These are phyloP conservation scores for Monosporascus ibericus DNA, from an alignment of 2,329 filamentous ascomycete genomes.

Conservation along the genomic window DNA sequence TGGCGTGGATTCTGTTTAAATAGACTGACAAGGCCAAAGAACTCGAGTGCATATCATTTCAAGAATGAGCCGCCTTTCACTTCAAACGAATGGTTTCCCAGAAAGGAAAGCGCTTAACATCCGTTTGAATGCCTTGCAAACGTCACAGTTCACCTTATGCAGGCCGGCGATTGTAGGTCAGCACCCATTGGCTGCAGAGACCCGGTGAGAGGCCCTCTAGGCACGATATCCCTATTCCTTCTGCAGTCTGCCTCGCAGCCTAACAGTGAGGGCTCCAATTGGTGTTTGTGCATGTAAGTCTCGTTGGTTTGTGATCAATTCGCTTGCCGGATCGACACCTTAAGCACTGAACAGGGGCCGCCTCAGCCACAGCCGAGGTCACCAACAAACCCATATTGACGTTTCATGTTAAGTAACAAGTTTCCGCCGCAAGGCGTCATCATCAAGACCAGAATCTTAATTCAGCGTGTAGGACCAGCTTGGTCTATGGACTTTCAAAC, in stretches of 20 bases:
- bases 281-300: not conserved
- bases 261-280: not conserved
- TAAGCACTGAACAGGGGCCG: not conserved
- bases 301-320: not conserved
- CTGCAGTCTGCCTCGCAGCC: not conserved
- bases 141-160: constrained; percentile 1
- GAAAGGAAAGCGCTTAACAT: too few relatives aligned
- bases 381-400: not conserved
- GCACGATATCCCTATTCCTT: not conserved
- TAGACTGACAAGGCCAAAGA: too few relatives aligned
- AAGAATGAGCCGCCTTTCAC: too few relatives aligned
- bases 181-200: not conserved
- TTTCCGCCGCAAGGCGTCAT: not conserved
- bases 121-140: not conserved
- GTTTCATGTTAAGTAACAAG: not conserved
- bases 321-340: not conserved
- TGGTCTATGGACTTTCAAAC: too few relatives aligned
- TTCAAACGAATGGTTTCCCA: too few relatives aligned
- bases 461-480: too few relatives aligned
- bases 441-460: not conserved
- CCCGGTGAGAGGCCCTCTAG: not conserved
- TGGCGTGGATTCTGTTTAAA: too few relatives aligned
- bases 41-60: too few relatives aligned
- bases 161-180: not conserved
- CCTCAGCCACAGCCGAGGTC: not conserved